phyloP scores from a whole-genome alignment of 768 basidiomycete genomes.

The Boletus vermiculosoides region DNA sequence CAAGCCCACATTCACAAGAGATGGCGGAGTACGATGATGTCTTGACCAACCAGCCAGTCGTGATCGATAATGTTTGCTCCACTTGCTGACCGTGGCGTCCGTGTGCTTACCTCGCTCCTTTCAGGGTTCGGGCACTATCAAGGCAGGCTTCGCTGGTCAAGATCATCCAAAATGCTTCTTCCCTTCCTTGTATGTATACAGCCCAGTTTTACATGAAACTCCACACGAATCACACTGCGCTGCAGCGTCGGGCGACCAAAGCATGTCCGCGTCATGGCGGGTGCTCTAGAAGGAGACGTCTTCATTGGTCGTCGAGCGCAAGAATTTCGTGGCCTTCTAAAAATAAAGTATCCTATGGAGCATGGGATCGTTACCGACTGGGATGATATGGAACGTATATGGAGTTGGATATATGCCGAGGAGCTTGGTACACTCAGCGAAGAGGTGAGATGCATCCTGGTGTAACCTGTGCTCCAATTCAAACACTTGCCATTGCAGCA shows the following conservation, averaged over 20 bases:
- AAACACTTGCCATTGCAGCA: slow-evolving; percentile 54
- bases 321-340: slow-evolving; percentile 91
- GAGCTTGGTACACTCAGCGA: slow-evolving; percentile 94
- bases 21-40: slow-evolving; percentile 94
- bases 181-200: slow-evolving; percentile 86
- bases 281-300: slow-evolving; percentile 92
- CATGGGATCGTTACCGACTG: slow-evolving; percentile 99
- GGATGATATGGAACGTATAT: slow-evolving; percentile 99
- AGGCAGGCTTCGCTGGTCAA: slow-evolving; percentile 98
- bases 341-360: slow-evolving; percentile 99
- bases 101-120: slow-evolving; percentile 25
- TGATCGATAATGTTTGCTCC: slow-evolving; percentile 89
- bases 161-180: slow-evolving; percentile 99
- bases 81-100: slow-evolving; percentile 22
- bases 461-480: background rate
- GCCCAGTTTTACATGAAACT: slow-evolving; percentile 29
- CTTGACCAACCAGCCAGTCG: slow-evolving; percentile 97
- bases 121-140: slow-evolving; percentile 98
- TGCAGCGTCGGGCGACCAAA: slow-evolving; percentile 93
- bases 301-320: slow-evolving; percentile 96
- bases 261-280: slow-evolving; percentile 97
- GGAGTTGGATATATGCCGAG: slow-evolving; percentile 97
- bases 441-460: slow-evolving; percentile 60
- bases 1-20: slow-evolving; percentile 12
- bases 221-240: slow-evolving; percentile 21